These are phyloP conservation scores for Mikania micrantha DNA, from an alignment of 129 eudicot genomes.

Conservation along the genomic window DNA sequence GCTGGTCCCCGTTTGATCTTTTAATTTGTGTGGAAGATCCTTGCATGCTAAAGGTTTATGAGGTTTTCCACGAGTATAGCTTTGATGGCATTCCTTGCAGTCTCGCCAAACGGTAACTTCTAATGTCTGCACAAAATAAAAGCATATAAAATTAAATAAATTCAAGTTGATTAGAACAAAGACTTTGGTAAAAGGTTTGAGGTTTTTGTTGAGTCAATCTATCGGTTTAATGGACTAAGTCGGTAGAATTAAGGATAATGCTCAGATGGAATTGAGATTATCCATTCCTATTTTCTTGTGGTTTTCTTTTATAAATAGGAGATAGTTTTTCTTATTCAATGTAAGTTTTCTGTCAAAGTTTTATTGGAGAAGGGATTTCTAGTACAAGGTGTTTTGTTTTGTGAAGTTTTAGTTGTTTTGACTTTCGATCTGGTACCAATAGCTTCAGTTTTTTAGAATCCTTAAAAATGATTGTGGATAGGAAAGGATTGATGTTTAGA, in stretches of 20 bases:
- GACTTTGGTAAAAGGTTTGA: not conserved
- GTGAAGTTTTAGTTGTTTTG: too few relatives aligned
- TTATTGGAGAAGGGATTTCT: too few relatives aligned
- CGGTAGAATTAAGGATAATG: too few relatives aligned
- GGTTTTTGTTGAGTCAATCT: too few relatives aligned
- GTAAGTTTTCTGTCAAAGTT: too few relatives aligned
- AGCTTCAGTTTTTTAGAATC: not conserved
- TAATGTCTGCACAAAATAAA: constrained; percentile 44
- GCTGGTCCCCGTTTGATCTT: constrained; percentile 58
- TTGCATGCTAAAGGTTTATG: constrained; percentile 39
- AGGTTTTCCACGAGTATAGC: constrained; percentile 88
- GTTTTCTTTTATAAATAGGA: too few relatives aligned
- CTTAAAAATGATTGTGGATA: not conserved
- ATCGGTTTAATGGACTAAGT: too few relatives aligned
- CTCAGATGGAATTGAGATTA: too few relatives aligned
- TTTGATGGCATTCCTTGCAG: constrained; percentile 71
- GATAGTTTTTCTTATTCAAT: too few relatives aligned
- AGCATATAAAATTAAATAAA: not conserved
- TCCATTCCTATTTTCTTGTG: too few relatives aligned
- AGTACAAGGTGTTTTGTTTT: too few relatives aligned
- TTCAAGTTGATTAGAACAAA: not conserved
- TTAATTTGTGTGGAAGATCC: constrained; percentile 48
- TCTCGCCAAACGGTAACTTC: constrained; percentile 97
- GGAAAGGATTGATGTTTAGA: not conserved
- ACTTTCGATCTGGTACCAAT: too few relatives aligned